These are phyloP conservation scores for Arabis alpina DNA, from an alignment of 345 rosid genomes.

Conservation along the genomic window DNA sequence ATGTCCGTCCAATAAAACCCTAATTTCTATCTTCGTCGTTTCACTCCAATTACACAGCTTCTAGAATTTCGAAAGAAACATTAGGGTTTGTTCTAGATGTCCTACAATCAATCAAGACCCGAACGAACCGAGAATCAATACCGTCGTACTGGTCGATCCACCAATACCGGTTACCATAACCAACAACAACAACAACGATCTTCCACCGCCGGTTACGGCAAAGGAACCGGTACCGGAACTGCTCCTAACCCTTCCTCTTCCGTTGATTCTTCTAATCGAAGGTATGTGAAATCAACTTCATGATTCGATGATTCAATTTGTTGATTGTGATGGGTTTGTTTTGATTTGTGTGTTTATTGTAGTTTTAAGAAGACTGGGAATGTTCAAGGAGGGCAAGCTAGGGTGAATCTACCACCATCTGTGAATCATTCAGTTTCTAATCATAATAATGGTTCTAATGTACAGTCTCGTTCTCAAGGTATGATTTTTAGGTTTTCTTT, in stretches of 20 bases:
- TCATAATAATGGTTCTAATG: constrained; percentile 62
- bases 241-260: constrained; percentile 73
- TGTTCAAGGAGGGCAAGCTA: constrained; percentile 74
- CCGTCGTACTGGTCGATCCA: constrained; percentile 75
- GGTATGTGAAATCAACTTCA: constrained; percentile 47
- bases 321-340: constrained; percentile 1
- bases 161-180: constrained; percentile 52
- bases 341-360: constrained; percentile 9
- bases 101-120: constrained; percentile 94
- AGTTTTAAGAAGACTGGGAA: constrained; percentile 76
- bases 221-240: constrained; percentile 76
- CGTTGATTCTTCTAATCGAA: constrained; percentile 56
- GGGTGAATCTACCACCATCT: constrained; percentile 53
- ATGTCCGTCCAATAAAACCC: constrained; percentile 76
- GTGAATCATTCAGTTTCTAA: constrained; percentile 49
- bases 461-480: constrained; percentile 65
- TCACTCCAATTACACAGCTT: constrained; percentile 37
- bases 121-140: constrained; percentile 74
- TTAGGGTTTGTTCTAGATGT: constrained; percentile 70
- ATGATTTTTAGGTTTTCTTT: not conserved
- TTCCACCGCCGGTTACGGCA: constrained; percentile 66
- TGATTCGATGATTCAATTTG: constrained; percentile 8
- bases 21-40: constrained; percentile 53
- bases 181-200: constrained; percentile 62
- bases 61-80: constrained; percentile 26